Evolutionary conservation across 225 moss, liverwort and hornwort genomes (phyloP).

Genomic region (Takakia lepidozioides): DNA sequence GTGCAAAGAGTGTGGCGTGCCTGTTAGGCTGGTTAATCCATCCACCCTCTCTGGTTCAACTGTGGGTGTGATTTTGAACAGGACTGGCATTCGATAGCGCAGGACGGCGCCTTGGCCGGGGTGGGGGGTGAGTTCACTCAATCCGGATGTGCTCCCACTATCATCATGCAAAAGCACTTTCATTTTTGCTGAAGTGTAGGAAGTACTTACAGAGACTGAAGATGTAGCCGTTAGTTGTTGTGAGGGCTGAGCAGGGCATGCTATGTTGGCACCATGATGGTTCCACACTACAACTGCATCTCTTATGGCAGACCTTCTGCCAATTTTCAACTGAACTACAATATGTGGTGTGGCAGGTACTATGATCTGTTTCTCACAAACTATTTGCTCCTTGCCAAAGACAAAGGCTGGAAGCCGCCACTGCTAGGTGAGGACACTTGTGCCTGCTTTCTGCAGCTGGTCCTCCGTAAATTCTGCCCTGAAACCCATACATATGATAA

Average conservation of each 20-base stretch:
- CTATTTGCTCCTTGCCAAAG: constrained; percentile 63
- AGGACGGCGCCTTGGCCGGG: constrained; percentile 91
- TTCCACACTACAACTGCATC: no score
- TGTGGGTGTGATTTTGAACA: constrained; percentile 15
- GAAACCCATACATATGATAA: no score
- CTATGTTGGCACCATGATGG: not conserved
- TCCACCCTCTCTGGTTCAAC: not conserved
- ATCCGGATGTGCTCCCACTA: not conserved
- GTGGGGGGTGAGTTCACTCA: constrained; percentile 95
- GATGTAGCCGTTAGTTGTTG: not conserved
- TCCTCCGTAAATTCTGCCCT: constrained; percentile 1
- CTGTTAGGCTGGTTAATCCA: not conserved
- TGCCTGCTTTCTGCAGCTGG: not conserved
- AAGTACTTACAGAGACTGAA: not conserved
- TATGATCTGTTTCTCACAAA: constrained; percentile 90
- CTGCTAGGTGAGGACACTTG: constrained; percentile 59
- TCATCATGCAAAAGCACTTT: not conserved
- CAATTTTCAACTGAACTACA: no score
- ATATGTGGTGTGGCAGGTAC: constrained; percentile 59
- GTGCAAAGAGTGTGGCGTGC: not conserved
- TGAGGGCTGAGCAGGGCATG: not conserved
- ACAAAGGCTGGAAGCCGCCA: constrained; percentile 78
- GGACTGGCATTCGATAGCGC: constrained; percentile 80
- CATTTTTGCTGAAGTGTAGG: not conserved
- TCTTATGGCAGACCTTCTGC: no score